These are phyloP conservation scores for Pyrus communis DNA, from an alignment of 306 rosid species.

Conservation along the genomic window DNA sequence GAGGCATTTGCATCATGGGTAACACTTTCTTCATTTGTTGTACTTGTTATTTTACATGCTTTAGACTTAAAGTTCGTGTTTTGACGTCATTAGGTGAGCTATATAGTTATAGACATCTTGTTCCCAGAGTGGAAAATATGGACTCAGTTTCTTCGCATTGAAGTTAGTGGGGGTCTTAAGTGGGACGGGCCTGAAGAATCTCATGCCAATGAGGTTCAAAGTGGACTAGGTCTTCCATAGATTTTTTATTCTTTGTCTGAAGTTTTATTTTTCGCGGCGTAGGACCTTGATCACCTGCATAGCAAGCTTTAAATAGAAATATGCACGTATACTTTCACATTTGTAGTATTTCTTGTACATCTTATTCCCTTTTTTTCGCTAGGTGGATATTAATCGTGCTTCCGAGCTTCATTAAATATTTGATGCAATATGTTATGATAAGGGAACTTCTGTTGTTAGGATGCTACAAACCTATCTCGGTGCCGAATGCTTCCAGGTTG, in stretches of 20 bases:
- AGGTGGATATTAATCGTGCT: conserved; percentile 92
- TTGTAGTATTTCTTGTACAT: no score
- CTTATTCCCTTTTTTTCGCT: conserved; percentile 3
- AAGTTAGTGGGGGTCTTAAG: conserved; percentile 57
- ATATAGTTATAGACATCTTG: conserved; percentile 71
- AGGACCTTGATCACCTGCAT: no score
- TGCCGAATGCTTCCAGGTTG: conserved; percentile 76
- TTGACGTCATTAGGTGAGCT: conserved; percentile 62
- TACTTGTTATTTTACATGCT: not conserved
- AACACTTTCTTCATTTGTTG: conserved; percentile 13
- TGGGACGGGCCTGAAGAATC: conserved; percentile 85
- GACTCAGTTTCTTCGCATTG: conserved; percentile 74
- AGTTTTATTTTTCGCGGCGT: not conserved
- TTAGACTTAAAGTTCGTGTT: not conserved
- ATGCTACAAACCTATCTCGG: conserved; percentile 94
- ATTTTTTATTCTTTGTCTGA: no score
- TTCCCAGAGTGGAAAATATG: conserved; percentile 92
- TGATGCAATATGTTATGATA: conserved; percentile 80
- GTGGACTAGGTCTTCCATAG: no score
- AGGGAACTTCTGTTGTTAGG: conserved; percentile 85
- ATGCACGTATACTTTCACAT: no score
- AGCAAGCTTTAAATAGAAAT: no score
- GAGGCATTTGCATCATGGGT: conserved; percentile 98
- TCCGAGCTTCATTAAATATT: conserved; percentile 80
- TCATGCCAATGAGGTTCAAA: conserved; percentile 77